These are phyloP conservation scores for Tulasnella sp. DNA, from an alignment of 768 basidiomycete genomes.

Conservation along the genomic window DNA sequence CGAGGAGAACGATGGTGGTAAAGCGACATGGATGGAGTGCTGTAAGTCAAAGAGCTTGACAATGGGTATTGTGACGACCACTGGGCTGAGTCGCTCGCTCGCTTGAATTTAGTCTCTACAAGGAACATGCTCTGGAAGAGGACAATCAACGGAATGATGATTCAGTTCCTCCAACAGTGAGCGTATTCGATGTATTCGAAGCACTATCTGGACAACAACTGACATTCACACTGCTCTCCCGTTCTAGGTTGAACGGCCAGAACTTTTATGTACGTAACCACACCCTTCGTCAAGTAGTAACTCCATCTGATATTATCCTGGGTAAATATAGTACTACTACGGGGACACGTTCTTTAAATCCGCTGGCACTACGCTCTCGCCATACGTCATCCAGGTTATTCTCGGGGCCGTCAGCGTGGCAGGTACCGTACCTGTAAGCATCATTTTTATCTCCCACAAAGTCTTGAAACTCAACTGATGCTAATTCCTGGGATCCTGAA, in stretches of 20 bases:
- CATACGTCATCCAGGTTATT: conserved; percentile 66
- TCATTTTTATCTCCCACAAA: neutral
- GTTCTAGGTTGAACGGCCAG: conserved; percentile 42
- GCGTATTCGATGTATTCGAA: neutral
- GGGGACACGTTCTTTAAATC: conserved; percentile 72
- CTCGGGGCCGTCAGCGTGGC: conserved; percentile 64
- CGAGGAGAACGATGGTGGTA: conserved; percentile 69
- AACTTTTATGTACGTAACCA: conserved; percentile 57
- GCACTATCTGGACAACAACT: neutral
- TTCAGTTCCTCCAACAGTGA: conserved; percentile 69
- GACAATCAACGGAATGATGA: conserved; percentile 70
- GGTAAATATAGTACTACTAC: conserved; percentile 51
- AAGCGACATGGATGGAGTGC: conserved; percentile 68
- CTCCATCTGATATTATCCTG: too few species aligned
- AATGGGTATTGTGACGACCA: too few species aligned
- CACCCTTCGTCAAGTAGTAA: neutral
- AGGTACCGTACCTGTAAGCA: conserved; percentile 45
- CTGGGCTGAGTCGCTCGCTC: neutral
- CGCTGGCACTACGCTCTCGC: conserved; percentile 52
- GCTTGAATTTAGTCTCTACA: conserved; percentile 34
- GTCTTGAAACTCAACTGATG: neutral
- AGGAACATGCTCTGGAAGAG: conserved; percentile 60
- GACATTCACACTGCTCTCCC: too few species aligned
- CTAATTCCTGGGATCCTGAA: neutral
- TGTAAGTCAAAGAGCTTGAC: conserved; percentile 25